Base-by-base conservation (phyloP, 2,329 filamentous ascomycete genomes). In the Epichloe gansuensis region DNA sequence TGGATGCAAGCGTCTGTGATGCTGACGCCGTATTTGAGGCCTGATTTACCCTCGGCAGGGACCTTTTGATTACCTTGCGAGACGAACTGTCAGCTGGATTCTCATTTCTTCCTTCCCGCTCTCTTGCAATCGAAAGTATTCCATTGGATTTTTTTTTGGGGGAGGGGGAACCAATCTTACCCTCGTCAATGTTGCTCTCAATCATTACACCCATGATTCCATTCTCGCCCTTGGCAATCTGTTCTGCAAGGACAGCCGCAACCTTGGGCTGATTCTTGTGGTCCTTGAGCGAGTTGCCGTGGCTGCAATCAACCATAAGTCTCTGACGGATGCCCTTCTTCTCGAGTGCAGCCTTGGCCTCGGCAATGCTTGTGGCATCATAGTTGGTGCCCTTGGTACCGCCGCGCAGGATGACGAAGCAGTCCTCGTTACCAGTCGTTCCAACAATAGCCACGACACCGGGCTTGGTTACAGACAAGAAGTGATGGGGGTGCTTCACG, bases 381-480 rank as follows among this genome's bases (percentile, higher is more conserved):
- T 83, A 98, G 76, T 98, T 98, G 60, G 93, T 90, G 11, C 93
- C 93, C 69, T 83, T 88, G 64, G 82, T 91, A 57, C 93, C 93
- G 58, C 93, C 93, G 56, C 93, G 83, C 55, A 98, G 77, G 65
- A 98, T 96, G 50, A 97, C 88, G 66, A 98, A 98, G 65, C 93
- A 93, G 72, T 98, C 88, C 72, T 95, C 87, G 69, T 98, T 98
- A 52, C 93, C 93, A 52, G 80, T 81, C 15, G 93, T 98, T 69
- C 88, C 83, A 48, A 91, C 95, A 62, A 98, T 97, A 56, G 93
- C 91, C 45, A 91, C 93, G 55, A 96, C 77, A 56, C 93, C 93
- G 66, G 95, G 91, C 78, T 98, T 98, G 31, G 93, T 98, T 47
- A 98, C 93, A 71, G 91, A 91, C 78, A 98, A 86, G 78, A 98